Conservation (phyloP, 23 red algal genomes). For the Agarophyton chilense region DNA sequence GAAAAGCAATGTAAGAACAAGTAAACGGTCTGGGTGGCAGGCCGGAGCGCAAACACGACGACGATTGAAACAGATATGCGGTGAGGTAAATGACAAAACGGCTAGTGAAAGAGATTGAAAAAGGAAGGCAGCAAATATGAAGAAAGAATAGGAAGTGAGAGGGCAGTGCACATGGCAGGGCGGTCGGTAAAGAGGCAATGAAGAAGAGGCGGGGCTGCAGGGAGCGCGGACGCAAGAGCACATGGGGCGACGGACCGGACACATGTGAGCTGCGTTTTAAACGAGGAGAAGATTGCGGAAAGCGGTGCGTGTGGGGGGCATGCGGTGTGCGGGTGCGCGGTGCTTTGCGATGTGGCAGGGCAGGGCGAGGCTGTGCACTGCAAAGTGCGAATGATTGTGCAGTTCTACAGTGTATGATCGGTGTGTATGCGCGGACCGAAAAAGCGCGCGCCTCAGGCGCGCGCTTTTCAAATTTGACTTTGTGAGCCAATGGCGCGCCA, state of each 20-base stretch:
- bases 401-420: slow-evolving; percentile 2
- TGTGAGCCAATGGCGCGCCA: not conserved
- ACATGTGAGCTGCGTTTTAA: too few species aligned
- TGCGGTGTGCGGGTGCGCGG: not conserved
- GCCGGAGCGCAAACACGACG: too few species aligned
- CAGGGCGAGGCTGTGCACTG: slow-evolving; percentile 4
- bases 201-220: not conserved
- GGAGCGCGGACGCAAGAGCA: not conserved
- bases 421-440: not conserved
- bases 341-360: not conserved
- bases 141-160: not conserved
- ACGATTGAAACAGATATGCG: too few species aligned
- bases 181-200: not conserved
- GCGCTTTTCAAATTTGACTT: slow-evolving; percentile 31
- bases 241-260: too few species aligned
- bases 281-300: too few species aligned
- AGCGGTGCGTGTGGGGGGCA: not conserved
- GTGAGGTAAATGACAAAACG: too few species aligned
- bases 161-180: not conserved
- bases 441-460: not conserved
- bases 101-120: too few species aligned
- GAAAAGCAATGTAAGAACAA: too few species aligned
- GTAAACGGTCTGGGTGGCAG: too few species aligned
- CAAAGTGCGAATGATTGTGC: not conserved
- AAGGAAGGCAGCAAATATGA: not conserved